Conservation (phyloP, 257 asterid genomes). For the Plantago ovata region DNA sequence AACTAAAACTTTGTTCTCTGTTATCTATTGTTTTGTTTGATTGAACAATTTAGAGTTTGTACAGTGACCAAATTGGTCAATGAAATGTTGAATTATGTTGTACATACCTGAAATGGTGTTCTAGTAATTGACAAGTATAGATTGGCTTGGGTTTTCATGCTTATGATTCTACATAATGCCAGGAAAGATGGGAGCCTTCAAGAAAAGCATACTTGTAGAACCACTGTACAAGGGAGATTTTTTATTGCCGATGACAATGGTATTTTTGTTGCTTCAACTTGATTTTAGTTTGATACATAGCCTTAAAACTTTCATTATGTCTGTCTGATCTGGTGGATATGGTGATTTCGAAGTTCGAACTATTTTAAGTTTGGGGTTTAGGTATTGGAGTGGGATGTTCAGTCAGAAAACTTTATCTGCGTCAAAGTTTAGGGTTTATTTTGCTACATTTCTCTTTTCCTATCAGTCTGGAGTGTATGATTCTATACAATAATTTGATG, state of each 20-base stretch:
- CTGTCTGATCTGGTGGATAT: too few relatives aligned
- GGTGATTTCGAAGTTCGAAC: background rate
- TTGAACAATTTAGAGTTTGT: too few relatives aligned
- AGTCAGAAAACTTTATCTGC: background rate
- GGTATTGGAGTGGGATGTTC: background rate
- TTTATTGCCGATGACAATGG: constrained; percentile 78
- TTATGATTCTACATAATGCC: constrained; percentile 17
- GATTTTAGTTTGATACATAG: constrained; percentile 3
- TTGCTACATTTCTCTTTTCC: background rate
- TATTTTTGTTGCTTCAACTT: constrained; percentile 18
- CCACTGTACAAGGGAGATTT: constrained; percentile 88
- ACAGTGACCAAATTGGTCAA: background rate
- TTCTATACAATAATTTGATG: constrained; percentile 2
- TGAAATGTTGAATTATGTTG: background rate
- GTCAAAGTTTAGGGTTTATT: background rate
- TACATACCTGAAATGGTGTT: too few relatives aligned
- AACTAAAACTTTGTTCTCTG: too few relatives aligned
- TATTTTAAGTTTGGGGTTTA: background rate
- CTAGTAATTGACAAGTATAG: background rate
- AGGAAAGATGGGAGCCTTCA: constrained; percentile 68
- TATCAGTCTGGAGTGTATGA: background rate
- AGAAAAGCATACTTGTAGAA: constrained; percentile 47
- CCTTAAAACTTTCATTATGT: background rate
- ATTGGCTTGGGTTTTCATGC: background rate
- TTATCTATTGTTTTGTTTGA: background rate